phyloP scores from a whole-genome alignment of 2,329 filamentous ascomycete genomes.

The Fusarium multiceps region DNA sequence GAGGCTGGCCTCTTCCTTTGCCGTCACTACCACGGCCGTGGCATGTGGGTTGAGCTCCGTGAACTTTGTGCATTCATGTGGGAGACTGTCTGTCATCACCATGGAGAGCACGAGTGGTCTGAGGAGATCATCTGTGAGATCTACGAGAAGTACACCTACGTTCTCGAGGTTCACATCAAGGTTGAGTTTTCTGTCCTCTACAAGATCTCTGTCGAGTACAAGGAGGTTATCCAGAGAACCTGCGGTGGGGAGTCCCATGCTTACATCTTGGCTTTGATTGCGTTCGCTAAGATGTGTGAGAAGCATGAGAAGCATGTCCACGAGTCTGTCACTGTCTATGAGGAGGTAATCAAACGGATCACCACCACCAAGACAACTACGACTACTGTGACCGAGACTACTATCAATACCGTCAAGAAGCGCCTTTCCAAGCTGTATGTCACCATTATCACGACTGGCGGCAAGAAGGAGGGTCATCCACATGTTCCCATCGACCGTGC shows the following conservation, averaged over 20 bases:
- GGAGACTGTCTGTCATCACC: slow-evolving; percentile 54
- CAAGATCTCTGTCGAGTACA: slow-evolving; percentile 60
- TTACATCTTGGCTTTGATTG: slow-evolving; percentile 49
- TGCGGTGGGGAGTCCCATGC: slow-evolving; percentile 48
- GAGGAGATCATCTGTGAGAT: slow-evolving; percentile 56
- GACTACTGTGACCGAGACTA: slow-evolving; percentile 43
- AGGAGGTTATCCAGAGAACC: slow-evolving; percentile 56
- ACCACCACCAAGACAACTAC: slow-evolving; percentile 51
- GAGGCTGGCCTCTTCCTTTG: slow-evolving; percentile 59
- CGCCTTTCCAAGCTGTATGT: slow-evolving; percentile 61
- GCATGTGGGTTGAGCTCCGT: slow-evolving; percentile 59
- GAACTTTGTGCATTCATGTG: slow-evolving; percentile 59
- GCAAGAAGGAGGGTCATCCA: slow-evolving; percentile 50
- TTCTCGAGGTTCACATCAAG: slow-evolving; percentile 57
- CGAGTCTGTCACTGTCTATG: slow-evolving; percentile 59
- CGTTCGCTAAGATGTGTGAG: slow-evolving; percentile 60
- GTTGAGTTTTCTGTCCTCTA: slow-evolving; percentile 56
- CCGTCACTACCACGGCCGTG: slow-evolving; percentile 57
- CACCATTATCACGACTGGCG: slow-evolving; percentile 51
- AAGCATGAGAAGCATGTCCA: slow-evolving; percentile 55
- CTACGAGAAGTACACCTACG: slow-evolving; percentile 58
- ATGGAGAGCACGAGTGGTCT: slow-evolving; percentile 51
- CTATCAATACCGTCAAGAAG: slow-evolving; percentile 57
- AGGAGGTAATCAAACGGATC: slow-evolving; percentile 56
- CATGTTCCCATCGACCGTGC: slow-evolving; percentile 53